Evolutionary conservation across 495 filamentous ascomycete genomes (phyloP), one percentile per base, ranked within the genome.

Genomic region (Neurospora sp.): DNA sequence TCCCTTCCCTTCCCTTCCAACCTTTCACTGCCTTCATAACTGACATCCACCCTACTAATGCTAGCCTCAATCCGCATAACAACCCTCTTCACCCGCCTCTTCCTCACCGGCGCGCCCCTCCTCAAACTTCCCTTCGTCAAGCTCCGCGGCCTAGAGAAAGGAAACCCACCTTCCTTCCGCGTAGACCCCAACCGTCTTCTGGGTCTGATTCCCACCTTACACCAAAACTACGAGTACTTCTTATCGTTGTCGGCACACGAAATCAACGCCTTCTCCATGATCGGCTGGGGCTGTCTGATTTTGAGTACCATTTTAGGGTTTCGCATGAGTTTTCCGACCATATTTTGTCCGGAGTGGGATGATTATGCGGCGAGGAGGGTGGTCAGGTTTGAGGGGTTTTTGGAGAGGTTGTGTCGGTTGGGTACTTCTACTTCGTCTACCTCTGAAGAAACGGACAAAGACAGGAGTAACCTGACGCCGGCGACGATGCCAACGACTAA

Each of bases 251-350:
- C 75, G 10, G 40, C 78, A 0, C 35, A 41, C 8, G 71, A 77
- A 31, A 45, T 84, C 14, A 77, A 80, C 38, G 74, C 74, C 10
- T 81, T 84, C 69, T 74, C 76, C 71, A 76, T 76, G 40, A 74
- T 75, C 41, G 81, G 84, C 72, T 81, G 81, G 77, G 69, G 76
- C 40, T 75, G 73, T 40, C 70, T 84, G 40, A 81, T 86, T 39
- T 31, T 83, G 3, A 39, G 69, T n/a, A 72, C 82, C 18, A 80
- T 85, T n/a, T 71, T 86, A 1, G 78, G 78, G 7, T 83, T 83
- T 41, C 80, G 84, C 3, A 77, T 85, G 53, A 81, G 80, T 1
- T 83, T 86, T 69, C 80, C 84, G 0, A 31, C 83, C 4, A 38
- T 76, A 3, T 74, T 75, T 0, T 84, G 81, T 39, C 80, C 78